Evolutionary conservation across 345 rosid genomes (phyloP).

Genomic region (Psidium guajava): DNA sequence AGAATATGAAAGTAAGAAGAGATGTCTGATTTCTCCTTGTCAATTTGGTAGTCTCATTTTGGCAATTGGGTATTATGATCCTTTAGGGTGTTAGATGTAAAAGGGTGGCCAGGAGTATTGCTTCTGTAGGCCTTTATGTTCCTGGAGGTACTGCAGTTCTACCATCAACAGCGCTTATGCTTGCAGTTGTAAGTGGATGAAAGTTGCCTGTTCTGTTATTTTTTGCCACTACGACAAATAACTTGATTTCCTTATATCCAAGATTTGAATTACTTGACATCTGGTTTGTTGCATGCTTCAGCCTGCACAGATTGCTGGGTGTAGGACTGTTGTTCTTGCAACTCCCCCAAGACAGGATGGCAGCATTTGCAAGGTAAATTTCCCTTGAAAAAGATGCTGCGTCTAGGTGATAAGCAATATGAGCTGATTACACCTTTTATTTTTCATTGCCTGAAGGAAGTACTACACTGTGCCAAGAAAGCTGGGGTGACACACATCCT

Average conservation of each 20-base stretch:
- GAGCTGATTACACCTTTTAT: not conserved
- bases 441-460: conserved; percentile 33
- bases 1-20: conserved; percentile 69
- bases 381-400: not conserved
- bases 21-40: not conserved
- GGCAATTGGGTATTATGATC: not conserved
- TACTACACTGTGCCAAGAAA: conserved; percentile 79
- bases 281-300: conserved; percentile 12
- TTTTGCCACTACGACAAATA: not conserved
- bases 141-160: conserved; percentile 93
- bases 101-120: conserved; percentile 76
- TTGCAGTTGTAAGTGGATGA: conserved; percentile 56
- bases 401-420: not conserved
- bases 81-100: conserved; percentile 84
- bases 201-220: not conserved
- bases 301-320: conserved; percentile 98
- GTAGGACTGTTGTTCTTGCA: conserved; percentile 77
- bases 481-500: conserved; percentile 93
- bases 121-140: conserved; percentile 90
- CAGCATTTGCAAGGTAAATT: conserved; percentile 72
- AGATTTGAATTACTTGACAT: conserved; percentile 1
- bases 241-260: not conserved
- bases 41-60: not conserved
- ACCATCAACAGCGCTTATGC: conserved; percentile 94
- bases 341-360: conserved; percentile 81